These are phyloP conservation scores for Hypoxylon rubiginosum DNA, from an alignment of 2,329 filamentous ascomycete genomes.

Conservation along the genomic window DNA sequence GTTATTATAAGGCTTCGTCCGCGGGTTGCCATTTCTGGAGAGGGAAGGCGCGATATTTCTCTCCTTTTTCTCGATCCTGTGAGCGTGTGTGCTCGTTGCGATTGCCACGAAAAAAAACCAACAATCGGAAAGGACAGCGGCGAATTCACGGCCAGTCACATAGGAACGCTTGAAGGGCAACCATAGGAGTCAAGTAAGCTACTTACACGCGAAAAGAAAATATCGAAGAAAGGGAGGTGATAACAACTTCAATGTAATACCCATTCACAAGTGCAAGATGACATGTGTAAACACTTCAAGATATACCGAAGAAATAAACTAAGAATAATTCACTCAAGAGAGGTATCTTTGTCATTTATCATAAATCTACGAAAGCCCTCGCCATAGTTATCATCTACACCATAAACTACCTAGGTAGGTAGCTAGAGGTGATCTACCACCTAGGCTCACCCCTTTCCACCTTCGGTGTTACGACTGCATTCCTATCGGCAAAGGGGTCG, in stretches of 20 bases:
- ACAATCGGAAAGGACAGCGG: too few relatives aligned
- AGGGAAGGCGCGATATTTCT: not conserved
- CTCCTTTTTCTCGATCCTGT: too few relatives aligned
- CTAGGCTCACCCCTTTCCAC: slow-evolving; percentile 56
- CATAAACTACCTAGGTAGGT: not conserved
- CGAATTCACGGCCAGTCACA: not conserved
- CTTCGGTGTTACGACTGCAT: slow-evolving; percentile 68
- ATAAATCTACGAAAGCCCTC: slow-evolving; percentile 10
- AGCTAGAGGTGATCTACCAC: slow-evolving; percentile 47
- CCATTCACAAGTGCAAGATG: not conserved
- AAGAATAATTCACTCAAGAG: slow-evolving; percentile 17
- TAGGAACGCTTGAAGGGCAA: not conserved
- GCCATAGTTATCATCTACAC: not conserved
- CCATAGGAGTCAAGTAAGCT: not conserved
- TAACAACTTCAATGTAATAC: not conserved
- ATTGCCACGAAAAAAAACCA: too few relatives aligned
- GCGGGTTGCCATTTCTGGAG: not conserved
- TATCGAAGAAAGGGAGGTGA: not conserved
- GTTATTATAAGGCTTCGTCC: not conserved
- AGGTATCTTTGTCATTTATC: slow-evolving; percentile 26
- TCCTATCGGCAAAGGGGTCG: slow-evolving; percentile 87
- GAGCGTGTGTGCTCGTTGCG: too few relatives aligned
- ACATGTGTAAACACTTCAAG: not conserved
- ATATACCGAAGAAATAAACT: slow-evolving; percentile 4
- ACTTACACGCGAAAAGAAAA: not conserved